Base-by-base conservation (phyloP, 2,329 filamentous ascomycete species). In the Scytalidium lignicola region DNA sequence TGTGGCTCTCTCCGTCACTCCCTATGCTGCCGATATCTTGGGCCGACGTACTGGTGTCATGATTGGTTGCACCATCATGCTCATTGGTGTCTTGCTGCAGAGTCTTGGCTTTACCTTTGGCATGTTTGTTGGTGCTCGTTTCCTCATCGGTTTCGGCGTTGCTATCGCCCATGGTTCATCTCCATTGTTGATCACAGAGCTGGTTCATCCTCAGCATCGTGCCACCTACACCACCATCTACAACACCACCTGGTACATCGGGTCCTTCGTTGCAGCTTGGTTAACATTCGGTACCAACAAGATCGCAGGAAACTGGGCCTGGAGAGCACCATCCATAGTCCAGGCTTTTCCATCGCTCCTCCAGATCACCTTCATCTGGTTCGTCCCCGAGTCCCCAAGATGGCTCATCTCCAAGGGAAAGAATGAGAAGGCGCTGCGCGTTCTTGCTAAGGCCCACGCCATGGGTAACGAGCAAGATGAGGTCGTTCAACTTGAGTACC, bases 141-240 rank as follows among this genome's bases (percentile, higher is more conserved):
- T 66, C 51, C 47, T 65, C 44, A 65, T 62, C 46, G 68, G 68
- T 51, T 70, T 68, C 49, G 68, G 63, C 49, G 55, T 62, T 12
- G 57, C 60, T 1, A 62, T 63, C 48, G 59, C 59, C 13, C 59
- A 61, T 43, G 59, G 59, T 23, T 44, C 60, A 26, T 54, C 58
- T 9, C 62, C 61, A 40, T 46, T 67, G 62, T 58, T 73, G 40
- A 67, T 73, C 41, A 66, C 69, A 4, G 74, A 77, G 58, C 58
- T 77, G 44, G 69, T 67, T 7, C 72, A 76, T 54, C 73, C 74
- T 46, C 70, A 74, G 51, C 72, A 76, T 55, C 70, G 74, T 52
- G 72, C 69, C 19, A 67, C 67, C 41, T 70, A 74, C 56, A 75
- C 72, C 15, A 71, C 70, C 9, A 71, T 73, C 50, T 74, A 72